Base-by-base conservation (phyloP, 108 stramenopile genomes). In the Skeletonema marinoi region DNA sequence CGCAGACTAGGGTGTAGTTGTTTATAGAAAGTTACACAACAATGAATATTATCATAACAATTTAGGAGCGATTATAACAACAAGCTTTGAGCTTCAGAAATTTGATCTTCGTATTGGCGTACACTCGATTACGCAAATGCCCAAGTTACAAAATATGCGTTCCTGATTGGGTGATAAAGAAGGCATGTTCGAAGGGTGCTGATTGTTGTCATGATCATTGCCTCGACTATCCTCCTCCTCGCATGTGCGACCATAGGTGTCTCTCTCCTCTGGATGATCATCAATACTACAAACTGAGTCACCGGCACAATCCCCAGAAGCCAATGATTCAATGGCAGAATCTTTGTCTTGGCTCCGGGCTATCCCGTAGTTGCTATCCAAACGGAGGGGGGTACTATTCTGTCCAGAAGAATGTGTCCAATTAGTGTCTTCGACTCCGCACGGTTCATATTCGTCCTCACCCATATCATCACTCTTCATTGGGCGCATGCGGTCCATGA, bases 1-100 rank as follows among this genome's bases (percentile, higher is more conserved):
- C 50, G 8, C 75, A 69, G 48, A 58, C 64, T 17, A 70, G 32
- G 33, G 25, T 70, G 54, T n/a, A 68, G 62, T 11, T 60, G 60
- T 31, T 8, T 25, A 62, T 44, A 41, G 9, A 39, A 33, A 60
- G n/a, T 35, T 36, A 19, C 39, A 3, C 54, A 51, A 51, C 19
- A 51, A 19, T 42, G 41, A 51, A 51, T 51, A 21, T 51, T 51
- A 21, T 36, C 50, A 51, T 51, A 14, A 51, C 44, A 51, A 51
- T 51, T 51, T 51, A 25, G 25, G 0, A 25, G 25, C 25, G 44
- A 46, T 6, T 46, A 51, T 51, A 4, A 21, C 19, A 19, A 17
- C 19, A 17, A 25, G 19, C 50, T 51, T 19, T 4, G 4, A 5
- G 17, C 50, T 51, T 42, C 41, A 42, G 11, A 13, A 48, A 19